Evolutionary conservation across 78 protist species (phyloP).

Genomic region (Dictyostelium intermedium): DNA sequence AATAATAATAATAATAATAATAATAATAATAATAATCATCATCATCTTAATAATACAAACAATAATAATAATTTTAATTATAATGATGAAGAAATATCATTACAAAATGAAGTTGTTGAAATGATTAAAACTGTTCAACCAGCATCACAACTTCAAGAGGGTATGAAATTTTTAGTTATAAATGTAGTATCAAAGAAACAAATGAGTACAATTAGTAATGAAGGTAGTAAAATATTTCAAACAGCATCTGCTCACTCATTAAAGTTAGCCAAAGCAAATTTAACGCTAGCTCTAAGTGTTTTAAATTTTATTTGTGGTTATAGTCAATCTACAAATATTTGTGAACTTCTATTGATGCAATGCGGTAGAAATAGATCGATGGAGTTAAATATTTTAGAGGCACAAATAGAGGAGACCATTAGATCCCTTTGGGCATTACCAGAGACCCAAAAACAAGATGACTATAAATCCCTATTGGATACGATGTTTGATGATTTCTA

Average conservation of each 20-base stretch:
- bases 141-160: constrained; percentile 59
- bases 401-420: constrained; percentile 67
- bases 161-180: constrained; percentile 62
- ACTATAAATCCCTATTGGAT: constrained; percentile 31
- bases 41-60: no score
- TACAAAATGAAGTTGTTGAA: constrained; percentile 51
- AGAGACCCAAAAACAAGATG: constrained; percentile 34
- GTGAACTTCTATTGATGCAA: constrained; percentile 46
- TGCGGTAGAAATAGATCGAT: constrained; percentile 57
- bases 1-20: not conserved
- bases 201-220: not conserved
- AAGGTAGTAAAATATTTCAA: not conserved
- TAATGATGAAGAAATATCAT: not conserved
- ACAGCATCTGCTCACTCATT: not conserved
- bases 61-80: not conserved
- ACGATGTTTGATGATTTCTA: constrained; percentile 60
- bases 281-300: constrained; percentile 28
- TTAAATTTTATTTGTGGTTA: constrained; percentile 53
- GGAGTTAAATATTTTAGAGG: constrained; percentile 50
- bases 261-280: constrained; percentile 44
- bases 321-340: not conserved
- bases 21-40: not conserved
- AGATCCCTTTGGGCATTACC: constrained; percentile 61
- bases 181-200: constrained; percentile 20
- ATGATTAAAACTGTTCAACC: constrained; percentile 65